Percentiles rank a stretch among this genome's conserved stretches.
These are phyloP conservation scores for Globisporangium paroecandrum DNA, from an alignment of 352 stramenopile species.

Conservation along the genomic window DNA sequence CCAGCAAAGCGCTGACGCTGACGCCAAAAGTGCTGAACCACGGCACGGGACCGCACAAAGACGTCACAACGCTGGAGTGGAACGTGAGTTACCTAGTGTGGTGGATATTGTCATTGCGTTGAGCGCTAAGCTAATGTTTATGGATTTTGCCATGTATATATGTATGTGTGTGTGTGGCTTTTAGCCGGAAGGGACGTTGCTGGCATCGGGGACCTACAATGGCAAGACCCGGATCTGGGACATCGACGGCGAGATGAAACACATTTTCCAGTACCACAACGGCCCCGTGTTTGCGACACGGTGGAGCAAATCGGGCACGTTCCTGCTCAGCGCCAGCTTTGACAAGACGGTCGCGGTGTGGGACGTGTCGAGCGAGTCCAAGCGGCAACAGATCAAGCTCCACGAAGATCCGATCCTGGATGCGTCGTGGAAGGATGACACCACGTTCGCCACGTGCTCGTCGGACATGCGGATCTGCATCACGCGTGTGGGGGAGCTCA, in stretches of 20 bases:
- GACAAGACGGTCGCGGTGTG: conserved; percentile 86
- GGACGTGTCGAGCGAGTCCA: conserved; percentile 86
- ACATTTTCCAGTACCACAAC: conserved; percentile 82
- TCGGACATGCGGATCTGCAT: conserved; percentile 93
- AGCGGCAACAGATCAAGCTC: conserved; percentile 93
- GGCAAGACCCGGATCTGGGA: conserved; percentile 86
- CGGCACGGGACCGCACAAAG: conserved; percentile 91
- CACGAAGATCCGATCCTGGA: conserved; percentile 88
- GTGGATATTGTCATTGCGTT: neutral
- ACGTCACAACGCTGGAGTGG: conserved; percentile 98
- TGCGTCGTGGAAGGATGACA: conserved; percentile 93
- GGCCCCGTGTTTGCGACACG: conserved; percentile 81
- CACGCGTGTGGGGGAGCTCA: conserved; percentile 76
- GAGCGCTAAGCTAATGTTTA: neutral
- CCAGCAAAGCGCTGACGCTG: conserved; percentile 29
- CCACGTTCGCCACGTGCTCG: conserved; percentile 93
- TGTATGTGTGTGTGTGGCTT: conserved; percentile 4
- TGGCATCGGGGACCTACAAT: conserved; percentile 96
- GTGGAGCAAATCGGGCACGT: conserved; percentile 77
- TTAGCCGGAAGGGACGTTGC: conserved; percentile 83
- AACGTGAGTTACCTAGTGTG: conserved; percentile 59
- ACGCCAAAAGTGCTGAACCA: conserved; percentile 65
- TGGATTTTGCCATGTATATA: neutral
- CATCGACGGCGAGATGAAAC: conserved; percentile 72
- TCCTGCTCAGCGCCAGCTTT: conserved; percentile 76